Evolutionary conservation across 2,329 filamentous ascomycete genomes (phyloP), one percentile per base, ranked within the genome.

Genomic region (Talaromyces sp.): DNA sequence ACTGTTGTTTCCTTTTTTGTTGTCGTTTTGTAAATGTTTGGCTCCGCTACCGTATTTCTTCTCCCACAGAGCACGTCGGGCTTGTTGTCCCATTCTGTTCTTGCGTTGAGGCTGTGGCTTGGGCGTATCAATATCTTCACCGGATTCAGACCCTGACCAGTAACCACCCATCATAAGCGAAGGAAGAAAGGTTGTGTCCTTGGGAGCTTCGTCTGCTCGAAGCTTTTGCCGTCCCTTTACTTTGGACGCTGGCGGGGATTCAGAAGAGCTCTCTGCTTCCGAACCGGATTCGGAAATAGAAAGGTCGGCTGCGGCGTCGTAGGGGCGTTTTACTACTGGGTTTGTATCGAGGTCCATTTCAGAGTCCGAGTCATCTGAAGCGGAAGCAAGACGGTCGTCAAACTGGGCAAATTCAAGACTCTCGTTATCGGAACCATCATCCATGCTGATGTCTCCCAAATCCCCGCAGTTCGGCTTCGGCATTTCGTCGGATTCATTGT

Each of bases 11-110:
- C 27, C 26, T 9, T 52, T 58, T n/a, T 17, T 49, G 24, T 31
- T 29, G 9, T 55, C 41, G 4, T 58, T 49, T 55, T 70, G 65
- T 3, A 87, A 55, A 67, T 88, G 85, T 60, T 86, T 86, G 1
- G 85, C 86, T 53, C 77, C 78, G 0, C 75, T 72, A 2, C 84
- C 84, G 63, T 77, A 86, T 66, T 87, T 88, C 71, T 84, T 81
- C 72, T 88, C 86, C 73, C 83, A 85, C 11, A 88, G 77, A 29
- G 81, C 78, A 56, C 84, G 84, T 38, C 86, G 80, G 11, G 84
- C 86, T 62, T 84, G 81, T 68, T 88, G 86, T 32, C 86, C 86
- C 66, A 84, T 81, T 14, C 86, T 77, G 68, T 88, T 88, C 71
- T 86, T 86, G 59, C 82, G 79, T 61, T 38, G 79, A 70, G 65